A percentile compares a stretch with the other conserved stretches of the same genome.
phyloP scores from a whole-genome alignment of 768 basidiomycete genomes.

The Tricholoma sp. region DNA sequence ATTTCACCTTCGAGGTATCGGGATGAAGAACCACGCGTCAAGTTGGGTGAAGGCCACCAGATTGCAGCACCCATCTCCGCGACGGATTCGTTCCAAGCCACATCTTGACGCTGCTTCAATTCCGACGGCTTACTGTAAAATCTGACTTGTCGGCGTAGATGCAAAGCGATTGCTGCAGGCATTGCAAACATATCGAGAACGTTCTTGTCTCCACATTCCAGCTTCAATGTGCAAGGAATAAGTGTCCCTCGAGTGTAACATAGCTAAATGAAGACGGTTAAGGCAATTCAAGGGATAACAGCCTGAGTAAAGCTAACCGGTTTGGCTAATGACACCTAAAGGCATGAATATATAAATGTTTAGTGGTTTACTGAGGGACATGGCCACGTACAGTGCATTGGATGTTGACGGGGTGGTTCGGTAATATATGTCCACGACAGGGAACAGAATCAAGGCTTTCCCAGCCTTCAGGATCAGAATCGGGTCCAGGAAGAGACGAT shows the following conservation, averaged over 20 bases:
- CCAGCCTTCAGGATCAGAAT: slow-evolving; percentile 33
- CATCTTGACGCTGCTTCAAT: slow-evolving; percentile 22
- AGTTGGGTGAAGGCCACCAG: slow-evolving; percentile 42
- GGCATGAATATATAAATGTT: not conserved
- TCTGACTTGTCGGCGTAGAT: slow-evolving; percentile 36
- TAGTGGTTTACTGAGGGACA: not conserved
- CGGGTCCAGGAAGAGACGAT: slow-evolving; percentile 25
- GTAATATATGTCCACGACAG: slow-evolving; percentile 17
- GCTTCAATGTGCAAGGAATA: slow-evolving; percentile 39
- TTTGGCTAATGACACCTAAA: not conserved
- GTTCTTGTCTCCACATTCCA: slow-evolving; percentile 34
- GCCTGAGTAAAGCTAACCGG: not conserved
- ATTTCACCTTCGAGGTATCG: slow-evolving; percentile 51
- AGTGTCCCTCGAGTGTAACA: slow-evolving; percentile 46
- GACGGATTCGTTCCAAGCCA: slow-evolving; percentile 40
- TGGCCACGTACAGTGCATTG: not conserved
- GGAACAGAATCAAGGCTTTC: slow-evolving; percentile 14
- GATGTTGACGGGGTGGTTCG: not conserved
- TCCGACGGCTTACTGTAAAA: slow-evolving; percentile 35
- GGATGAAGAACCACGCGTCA: slow-evolving; percentile 21
- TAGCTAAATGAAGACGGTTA: slow-evolving; percentile 19
- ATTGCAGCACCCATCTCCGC: slow-evolving; percentile 39
- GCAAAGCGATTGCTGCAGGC: slow-evolving; percentile 34
- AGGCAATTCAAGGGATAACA: not conserved
- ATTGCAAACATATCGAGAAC: slow-evolving; percentile 39